Evolutionary conservation across 306 rosid genomes (phyloP).

Genomic region (Inga oerstediana): DNA sequence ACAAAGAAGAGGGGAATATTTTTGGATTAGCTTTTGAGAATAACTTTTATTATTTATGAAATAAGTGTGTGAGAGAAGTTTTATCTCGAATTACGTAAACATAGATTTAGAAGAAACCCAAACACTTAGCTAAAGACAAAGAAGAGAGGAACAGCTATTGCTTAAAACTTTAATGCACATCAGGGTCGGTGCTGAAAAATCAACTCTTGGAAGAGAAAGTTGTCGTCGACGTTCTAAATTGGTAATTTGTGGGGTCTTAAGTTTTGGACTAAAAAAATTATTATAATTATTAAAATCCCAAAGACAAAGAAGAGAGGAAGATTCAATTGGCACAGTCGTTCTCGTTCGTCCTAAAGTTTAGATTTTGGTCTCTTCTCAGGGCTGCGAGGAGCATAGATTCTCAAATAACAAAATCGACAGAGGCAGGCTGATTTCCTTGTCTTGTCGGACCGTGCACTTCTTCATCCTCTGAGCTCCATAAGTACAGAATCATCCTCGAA

Average conservation of each 20-base stretch:
- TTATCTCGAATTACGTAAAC: too few species aligned
- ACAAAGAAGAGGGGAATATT: too few species aligned
- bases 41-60: too few species aligned
- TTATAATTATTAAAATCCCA: neutral
- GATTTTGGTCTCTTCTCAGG: neutral
- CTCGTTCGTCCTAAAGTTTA: neutral
- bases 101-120: too few species aligned
- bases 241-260: neutral
- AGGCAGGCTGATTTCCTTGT: neutral
- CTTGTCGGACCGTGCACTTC: neutral
- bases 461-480: neutral
- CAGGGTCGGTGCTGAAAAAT: neutral
- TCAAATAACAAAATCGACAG: neutral
- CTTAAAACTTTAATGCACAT: too few species aligned
- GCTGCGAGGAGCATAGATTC: neutral
- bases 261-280: neutral
- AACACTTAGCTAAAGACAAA: too few species aligned
- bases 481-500: conserved; percentile 10
- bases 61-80: too few species aligned
- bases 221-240: neutral
- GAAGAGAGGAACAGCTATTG: too few species aligned
- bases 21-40: too few species aligned
- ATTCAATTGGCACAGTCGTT: conserved; percentile 1
- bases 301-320: neutral
- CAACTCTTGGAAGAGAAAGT: neutral